Percentiles rank a stretch among this genome's conserved stretches.
Evolutionary conservation across 306 rosid genomes (phyloP).

Genomic region (Lablab purpureus): DNA sequence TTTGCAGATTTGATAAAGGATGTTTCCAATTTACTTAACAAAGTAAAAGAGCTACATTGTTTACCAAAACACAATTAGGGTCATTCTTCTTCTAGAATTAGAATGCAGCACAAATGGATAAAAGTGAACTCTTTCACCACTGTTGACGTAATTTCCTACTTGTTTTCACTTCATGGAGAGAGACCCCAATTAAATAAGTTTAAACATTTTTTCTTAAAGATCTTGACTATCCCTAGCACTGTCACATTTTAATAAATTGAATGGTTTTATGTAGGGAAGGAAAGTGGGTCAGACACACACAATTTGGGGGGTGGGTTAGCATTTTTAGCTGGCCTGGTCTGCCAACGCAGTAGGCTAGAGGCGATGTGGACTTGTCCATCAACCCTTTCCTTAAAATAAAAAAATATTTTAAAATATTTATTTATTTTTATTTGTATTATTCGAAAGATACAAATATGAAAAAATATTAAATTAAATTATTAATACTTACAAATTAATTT

Average conservation of each 20-base stretch:
- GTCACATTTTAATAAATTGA: slow-evolving; percentile 15
- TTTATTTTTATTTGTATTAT: too few species aligned
- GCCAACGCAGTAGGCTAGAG: too few species aligned
- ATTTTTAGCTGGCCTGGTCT: too few species aligned
- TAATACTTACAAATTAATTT: too few species aligned
- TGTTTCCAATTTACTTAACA: slow-evolving; percentile 7
- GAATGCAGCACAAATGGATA: slow-evolving; percentile 19
- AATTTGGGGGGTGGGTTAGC: too few species aligned
- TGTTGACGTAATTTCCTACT: background rate
- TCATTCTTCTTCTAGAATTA: background rate
- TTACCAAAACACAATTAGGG: slow-evolving; percentile 2
- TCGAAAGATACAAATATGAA: too few species aligned
- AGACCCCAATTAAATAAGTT: background rate
- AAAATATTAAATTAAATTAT: too few species aligned
- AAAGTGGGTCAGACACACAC: too few species aligned
- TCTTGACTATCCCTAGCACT: background rate
- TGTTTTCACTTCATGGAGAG: slow-evolving; percentile 14
- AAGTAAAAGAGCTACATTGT: slow-evolving; percentile 26
- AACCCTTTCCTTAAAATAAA: too few species aligned
- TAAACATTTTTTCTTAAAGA: slow-evolving; percentile 3
- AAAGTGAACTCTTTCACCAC: slow-evolving; percentile 15
- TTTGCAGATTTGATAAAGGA: slow-evolving; percentile 32
- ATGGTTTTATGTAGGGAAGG: slow-evolving; percentile 10
- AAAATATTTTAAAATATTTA: too few species aligned
- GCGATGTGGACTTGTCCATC: too few species aligned